A percentile compares a stretch with the other conserved stretches of the same genome.
Evolutionary conservation across 2,329 filamentous ascomycete species (phyloP).

Genomic region (Graphilbum fragrans): DNA sequence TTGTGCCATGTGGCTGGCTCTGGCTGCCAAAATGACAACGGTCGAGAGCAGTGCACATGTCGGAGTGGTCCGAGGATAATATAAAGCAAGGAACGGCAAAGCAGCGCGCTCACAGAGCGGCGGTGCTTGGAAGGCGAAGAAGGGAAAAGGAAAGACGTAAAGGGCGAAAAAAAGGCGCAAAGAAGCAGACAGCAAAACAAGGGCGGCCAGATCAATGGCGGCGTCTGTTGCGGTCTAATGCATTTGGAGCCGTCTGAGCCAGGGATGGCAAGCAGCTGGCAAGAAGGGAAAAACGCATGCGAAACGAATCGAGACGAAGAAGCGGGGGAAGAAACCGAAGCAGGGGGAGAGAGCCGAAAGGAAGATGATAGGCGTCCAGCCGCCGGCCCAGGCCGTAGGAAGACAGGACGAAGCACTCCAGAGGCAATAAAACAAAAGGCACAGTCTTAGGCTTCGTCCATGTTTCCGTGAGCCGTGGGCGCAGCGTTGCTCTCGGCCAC

Average conservation of each 20-base stretch:
- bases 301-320: background rate
- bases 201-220: background rate
- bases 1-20: background rate
- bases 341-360: background rate
- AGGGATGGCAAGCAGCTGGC: too few species aligned
- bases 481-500: conserved; percentile 59
- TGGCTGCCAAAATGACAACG: too few species aligned
- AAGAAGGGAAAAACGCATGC: too few species aligned
- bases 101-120: too few species aligned
- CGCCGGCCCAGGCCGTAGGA: too few species aligned
- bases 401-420: background rate
- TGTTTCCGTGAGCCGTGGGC: background rate
- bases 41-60: too few species aligned
- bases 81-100: too few species aligned
- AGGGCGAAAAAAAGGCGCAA: conserved; percentile 19
- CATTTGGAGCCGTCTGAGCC: too few species aligned
- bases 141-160: conserved; percentile 7
- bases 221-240: too few species aligned
- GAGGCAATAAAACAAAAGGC: conserved; percentile 18
- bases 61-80: too few species aligned
- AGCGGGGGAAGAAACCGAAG: background rate
- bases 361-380: too few species aligned
- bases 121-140: background rate
- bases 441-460: background rate
- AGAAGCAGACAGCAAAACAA: background rate